phyloP scores from a whole-genome alignment of 2,329 filamentous ascomycete species.

The Ophiobolus disseminans region DNA sequence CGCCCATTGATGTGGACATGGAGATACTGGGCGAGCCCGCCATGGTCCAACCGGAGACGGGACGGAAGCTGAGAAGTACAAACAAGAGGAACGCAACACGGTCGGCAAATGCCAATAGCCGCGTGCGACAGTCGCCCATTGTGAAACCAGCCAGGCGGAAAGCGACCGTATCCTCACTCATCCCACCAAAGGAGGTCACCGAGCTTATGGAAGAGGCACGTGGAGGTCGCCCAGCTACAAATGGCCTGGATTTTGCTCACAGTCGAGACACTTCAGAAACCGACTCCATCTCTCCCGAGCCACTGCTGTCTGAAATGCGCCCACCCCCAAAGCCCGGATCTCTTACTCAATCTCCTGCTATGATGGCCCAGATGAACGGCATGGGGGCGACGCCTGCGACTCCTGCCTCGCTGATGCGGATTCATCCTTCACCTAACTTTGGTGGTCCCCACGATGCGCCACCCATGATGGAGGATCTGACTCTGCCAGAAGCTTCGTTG shows the following conservation, averaged over 20 bases:
- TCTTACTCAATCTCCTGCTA: slow-evolving; percentile 71
- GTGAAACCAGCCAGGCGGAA: slow-evolving; percentile 67
- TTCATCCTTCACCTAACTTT: slow-evolving; percentile 49
- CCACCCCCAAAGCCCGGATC: slow-evolving; percentile 70
- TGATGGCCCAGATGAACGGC: slow-evolving; percentile 57
- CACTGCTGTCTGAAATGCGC: slow-evolving; percentile 59
- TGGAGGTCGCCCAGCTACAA: slow-evolving; percentile 29
- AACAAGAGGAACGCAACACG: slow-evolving; percentile 62
- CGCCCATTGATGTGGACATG: slow-evolving; percentile 55
- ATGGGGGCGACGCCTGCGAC: slow-evolving; percentile 63
- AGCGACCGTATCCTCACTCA: slow-evolving; percentile 51
- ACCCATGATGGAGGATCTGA: slow-evolving; percentile 64
- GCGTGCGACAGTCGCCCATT: slow-evolving; percentile 74
- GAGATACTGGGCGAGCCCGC: slow-evolving; percentile 52
- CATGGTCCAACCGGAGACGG: slow-evolving; percentile 51
- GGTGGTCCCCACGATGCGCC: slow-evolving; percentile 28
- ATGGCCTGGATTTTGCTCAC: slow-evolving; percentile 28
- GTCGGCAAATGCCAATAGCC: slow-evolving; percentile 51
- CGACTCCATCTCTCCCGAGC: slow-evolving; percentile 60
- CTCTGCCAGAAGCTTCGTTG: slow-evolving; percentile 73
- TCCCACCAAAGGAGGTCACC: slow-evolving; percentile 56
- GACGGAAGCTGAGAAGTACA: slow-evolving; percentile 40
- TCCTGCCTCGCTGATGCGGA: slow-evolving; percentile 81
- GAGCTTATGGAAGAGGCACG: slow-evolving; percentile 49
- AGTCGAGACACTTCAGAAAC: slow-evolving; percentile 52